These are phyloP conservation scores for Agrocybe pediades DNA, from an alignment of 768 basidiomycete species.

Conservation along the genomic window DNA sequence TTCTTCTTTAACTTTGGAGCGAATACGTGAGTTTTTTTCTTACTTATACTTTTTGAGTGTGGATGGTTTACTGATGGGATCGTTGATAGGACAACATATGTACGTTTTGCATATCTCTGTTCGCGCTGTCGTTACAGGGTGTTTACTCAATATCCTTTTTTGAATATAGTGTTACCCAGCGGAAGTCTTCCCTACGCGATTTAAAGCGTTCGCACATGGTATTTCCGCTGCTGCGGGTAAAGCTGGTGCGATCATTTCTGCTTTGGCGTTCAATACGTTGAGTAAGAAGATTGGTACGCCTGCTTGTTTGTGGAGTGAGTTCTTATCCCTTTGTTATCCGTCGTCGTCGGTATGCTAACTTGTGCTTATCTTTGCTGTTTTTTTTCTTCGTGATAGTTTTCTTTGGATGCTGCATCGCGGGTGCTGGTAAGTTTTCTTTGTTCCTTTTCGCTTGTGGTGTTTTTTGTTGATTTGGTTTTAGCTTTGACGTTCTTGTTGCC, in stretches of 20 bases:
- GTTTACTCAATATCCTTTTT: neutral
- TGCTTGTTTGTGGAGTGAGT: conserved; percentile 71
- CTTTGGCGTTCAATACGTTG: conserved; percentile 71
- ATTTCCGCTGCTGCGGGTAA: conserved; percentile 76
- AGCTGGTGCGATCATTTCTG: conserved; percentile 74
- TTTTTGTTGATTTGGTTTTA: conserved; percentile 1
- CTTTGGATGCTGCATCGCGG: conserved; percentile 61
- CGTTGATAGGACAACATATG: conserved; percentile 49
- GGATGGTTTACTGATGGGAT: neutral
- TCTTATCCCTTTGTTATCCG: neutral
- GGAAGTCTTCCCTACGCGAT: conserved; percentile 80
- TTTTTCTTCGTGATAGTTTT: conserved; percentile 47
- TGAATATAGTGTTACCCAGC: conserved; percentile 62
- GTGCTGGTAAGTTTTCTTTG: conserved; percentile 35
- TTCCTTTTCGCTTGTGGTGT: neutral
- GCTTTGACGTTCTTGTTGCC: conserved; percentile 37
- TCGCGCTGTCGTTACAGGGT: neutral
- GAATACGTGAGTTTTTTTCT: conserved; percentile 49
- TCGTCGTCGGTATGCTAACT: neutral
- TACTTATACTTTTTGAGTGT: neutral
- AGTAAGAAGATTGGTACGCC: conserved; percentile 64
- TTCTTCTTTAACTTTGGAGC: conserved; percentile 88
- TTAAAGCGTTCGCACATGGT: conserved; percentile 74
- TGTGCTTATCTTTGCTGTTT: neutral
- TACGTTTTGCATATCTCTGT: conserved; percentile 22